A percentile compares a stretch with the other conserved stretches of the same genome.
Evolutionary conservation across 2,329 filamentous ascomycete genomes (phyloP).

Genomic region (Botrytis squamosa): DNA sequence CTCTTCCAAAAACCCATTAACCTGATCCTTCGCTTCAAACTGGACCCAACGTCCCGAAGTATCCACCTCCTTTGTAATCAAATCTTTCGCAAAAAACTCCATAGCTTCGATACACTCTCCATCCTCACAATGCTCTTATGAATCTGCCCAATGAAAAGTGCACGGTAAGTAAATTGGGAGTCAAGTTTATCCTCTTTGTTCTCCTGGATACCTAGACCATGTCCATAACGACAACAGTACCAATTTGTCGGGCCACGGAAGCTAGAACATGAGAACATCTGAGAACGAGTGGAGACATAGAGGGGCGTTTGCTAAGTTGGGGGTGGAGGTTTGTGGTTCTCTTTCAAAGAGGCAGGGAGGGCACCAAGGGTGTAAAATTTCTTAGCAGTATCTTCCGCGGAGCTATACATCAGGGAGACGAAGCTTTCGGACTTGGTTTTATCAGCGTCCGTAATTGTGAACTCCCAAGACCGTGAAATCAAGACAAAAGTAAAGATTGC

Average conservation of each 20-base stretch:
- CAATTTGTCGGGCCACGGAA: neutral
- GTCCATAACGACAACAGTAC: neutral
- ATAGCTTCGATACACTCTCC: neutral
- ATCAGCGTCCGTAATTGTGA: too few relatives aligned
- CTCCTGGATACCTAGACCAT: too few relatives aligned
- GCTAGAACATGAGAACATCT: neutral
- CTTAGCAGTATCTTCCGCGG: neutral
- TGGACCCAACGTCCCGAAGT: neutral
- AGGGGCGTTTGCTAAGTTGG: neutral
- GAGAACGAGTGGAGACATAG: neutral
- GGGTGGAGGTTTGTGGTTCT: neutral
- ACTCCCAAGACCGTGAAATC: too few relatives aligned
- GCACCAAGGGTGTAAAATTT: neutral
- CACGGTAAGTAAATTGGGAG: neutral
- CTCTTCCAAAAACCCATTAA: neutral
- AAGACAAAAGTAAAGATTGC: neutral
- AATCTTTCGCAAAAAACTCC: neutral
- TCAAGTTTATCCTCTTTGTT: neutral
- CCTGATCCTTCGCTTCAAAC: neutral
- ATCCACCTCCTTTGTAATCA: neutral
- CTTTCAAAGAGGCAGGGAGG: neutral
- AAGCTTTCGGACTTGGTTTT: neutral
- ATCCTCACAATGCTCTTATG: neutral
- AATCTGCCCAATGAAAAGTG: neutral
- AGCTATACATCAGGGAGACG: neutral